Percentiles rank a stretch among this genome's conserved stretches.
Evolutionary conservation across 257 asterid genomes (phyloP).

Genomic region (Apocynum venetum): DNA sequence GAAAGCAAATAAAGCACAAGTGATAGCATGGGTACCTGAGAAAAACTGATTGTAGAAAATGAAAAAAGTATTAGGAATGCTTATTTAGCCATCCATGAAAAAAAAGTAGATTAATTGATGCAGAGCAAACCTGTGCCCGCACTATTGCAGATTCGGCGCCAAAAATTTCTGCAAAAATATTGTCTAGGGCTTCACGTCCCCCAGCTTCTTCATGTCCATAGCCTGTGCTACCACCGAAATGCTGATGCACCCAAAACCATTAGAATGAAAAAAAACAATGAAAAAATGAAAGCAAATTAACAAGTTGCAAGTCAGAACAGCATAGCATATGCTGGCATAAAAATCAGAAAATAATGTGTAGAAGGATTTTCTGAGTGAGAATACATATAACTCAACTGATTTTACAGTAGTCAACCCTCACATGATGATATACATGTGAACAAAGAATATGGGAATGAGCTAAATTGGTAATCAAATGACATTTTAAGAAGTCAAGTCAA

Average conservation of each 20-base stretch:
- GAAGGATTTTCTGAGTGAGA: background rate
- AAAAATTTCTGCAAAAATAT: constrained; percentile 78
- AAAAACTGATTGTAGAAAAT: constrained; percentile 53
- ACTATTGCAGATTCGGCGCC: constrained; percentile 93
- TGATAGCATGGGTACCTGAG: constrained; percentile 97
- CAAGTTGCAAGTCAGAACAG: background rate
- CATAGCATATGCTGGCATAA: background rate
- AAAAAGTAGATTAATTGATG: constrained; percentile 7
- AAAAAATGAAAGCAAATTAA: background rate
- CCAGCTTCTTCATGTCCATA: constrained; percentile 97
- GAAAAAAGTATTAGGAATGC: constrained; percentile 21
- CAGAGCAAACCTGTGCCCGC: constrained; percentile 67
- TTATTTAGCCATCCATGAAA: constrained; percentile 6
- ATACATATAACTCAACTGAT: background rate
- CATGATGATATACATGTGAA: background rate
- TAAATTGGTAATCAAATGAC: background rate
- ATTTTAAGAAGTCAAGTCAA: background rate
- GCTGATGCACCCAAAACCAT: constrained; percentile 44
- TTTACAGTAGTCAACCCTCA: background rate
- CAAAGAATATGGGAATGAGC: background rate
- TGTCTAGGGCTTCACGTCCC: constrained; percentile 94
- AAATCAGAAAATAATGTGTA: background rate
- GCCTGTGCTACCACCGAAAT: constrained; percentile 92
- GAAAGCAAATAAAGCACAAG: constrained; percentile 94
- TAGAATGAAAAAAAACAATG: background rate